Conservation (phyloP, 2,329 filamentous ascomycete genomes). For the Myriosclerotinia duriaeana region DNA sequence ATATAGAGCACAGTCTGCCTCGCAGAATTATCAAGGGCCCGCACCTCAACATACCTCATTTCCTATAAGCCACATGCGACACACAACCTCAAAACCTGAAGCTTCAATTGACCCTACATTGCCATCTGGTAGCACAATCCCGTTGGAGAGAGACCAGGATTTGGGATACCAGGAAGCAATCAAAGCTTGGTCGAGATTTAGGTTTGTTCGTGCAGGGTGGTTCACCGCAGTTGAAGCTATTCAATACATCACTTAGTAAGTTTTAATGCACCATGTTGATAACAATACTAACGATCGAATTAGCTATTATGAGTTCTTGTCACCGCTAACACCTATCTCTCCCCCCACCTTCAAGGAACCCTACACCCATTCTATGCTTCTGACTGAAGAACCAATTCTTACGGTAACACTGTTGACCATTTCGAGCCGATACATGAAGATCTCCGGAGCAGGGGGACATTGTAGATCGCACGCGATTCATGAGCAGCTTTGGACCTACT, state of each 20-base stretch:
- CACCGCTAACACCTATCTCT: conserved; percentile 89
- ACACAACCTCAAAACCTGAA: conserved; percentile 29
- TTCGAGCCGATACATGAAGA: conserved; percentile 78
- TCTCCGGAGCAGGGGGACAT: conserved; percentile 75
- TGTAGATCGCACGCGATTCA: conserved; percentile 90
- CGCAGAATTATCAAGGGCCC: conserved; percentile 27
- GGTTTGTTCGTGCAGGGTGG: conserved; percentile 96
- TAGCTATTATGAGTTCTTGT: conserved; percentile 87
- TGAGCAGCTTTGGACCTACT: conserved; percentile 90
- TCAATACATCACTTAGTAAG: conserved; percentile 87
- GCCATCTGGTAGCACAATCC: conserved; percentile 26
- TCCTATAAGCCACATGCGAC: conserved; percentile 31
- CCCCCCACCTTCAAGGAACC: conserved; percentile 85
- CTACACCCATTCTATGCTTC: conserved; percentile 73
- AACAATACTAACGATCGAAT: conserved; percentile 27
- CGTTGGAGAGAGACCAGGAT: conserved; percentile 43
- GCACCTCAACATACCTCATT: conserved; percentile 28
- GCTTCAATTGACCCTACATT: conserved; percentile 37
- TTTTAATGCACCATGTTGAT: conserved; percentile 24
- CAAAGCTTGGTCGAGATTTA: conserved; percentile 84
- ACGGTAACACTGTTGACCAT: conserved; percentile 90
- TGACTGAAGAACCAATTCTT: conserved; percentile 90
- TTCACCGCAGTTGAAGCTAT: conserved; percentile 93
- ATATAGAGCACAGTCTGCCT: conserved; percentile 25
- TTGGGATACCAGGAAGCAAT: conserved; percentile 68